A percentile compares a stretch with the other conserved stretches of the same genome.
Evolutionary conservation across 148 eudicot genomes (phyloP).

Genomic region (Cornus suecica): DNA sequence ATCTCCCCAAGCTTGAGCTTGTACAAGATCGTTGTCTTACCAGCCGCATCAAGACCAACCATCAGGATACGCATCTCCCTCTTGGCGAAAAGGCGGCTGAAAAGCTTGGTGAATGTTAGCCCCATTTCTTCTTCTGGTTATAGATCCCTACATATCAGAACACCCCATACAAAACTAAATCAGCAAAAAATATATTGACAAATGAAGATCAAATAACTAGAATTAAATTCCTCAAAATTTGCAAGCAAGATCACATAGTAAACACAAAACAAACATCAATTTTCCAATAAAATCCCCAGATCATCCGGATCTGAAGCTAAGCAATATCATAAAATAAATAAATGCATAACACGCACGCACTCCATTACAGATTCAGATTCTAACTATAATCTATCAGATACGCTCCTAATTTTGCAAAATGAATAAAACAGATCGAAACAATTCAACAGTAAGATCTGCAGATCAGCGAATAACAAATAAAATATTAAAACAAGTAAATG

Average conservation of each 20-base stretch:
- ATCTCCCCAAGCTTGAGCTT: conserved; percentile 54
- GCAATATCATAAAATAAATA: background rate
- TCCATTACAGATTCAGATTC: background rate
- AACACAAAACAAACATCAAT: background rate
- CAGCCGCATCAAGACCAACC: conserved; percentile 58
- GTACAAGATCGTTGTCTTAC: conserved; percentile 58
- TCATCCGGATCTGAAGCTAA: background rate
- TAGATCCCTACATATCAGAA: conserved; percentile 20
- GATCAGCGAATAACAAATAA: background rate
- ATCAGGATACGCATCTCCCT: conserved; percentile 54
- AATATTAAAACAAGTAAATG: background rate
- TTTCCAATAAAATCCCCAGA: background rate
- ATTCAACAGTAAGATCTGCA: background rate
- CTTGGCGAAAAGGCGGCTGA: conserved; percentile 57
- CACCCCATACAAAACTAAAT: background rate
- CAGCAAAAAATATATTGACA: background rate
- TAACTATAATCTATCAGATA: too few species aligned
- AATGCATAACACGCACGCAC: background rate
- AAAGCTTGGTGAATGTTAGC: conserved; percentile 50
- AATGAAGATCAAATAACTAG: background rate
- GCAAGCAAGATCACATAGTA: background rate
- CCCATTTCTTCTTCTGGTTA: conserved; percentile 31
- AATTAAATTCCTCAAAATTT: background rate
- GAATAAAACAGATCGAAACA: background rate
- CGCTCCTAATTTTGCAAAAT: background rate